Base-by-base conservation (phyloP, 2,329 filamentous ascomycete genomes). In the Talaromyces sp. region DNA sequence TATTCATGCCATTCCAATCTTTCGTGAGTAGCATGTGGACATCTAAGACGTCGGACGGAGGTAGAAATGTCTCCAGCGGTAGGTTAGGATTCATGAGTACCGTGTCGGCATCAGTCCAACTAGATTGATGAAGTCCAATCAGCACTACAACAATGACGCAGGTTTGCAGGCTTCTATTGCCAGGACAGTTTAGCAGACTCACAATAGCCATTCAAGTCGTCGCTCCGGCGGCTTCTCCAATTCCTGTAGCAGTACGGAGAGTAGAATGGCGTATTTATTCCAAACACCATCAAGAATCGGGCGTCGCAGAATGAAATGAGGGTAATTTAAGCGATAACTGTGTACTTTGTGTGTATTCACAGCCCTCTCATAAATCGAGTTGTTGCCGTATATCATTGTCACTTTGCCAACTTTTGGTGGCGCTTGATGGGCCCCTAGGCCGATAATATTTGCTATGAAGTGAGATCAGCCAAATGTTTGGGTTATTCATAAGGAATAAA, bases 191-290 rank as follows among this genome's bases (percentile, higher is more conserved):
- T 28, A 19, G 36, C 17, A 35, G 17, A 53, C 21, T 45, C 40
- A 54, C 69, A 73, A 68, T 35, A 74, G 60, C 72, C 72, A 73
- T 53, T 74, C 65, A 7, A 71, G 56, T 31, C 72, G 63, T 53
- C 69, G 59, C 7, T 59, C 61, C 7, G 60, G 57, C 10, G 69
- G 66, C 57, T 71, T 71, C 10, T 63, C 65, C 53, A 74, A 43
- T 58, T 74, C 72, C 9, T 62, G 56, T 33, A 73, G 61, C 2
- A 74, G 40, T 28, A 71, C 25, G 19, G 65, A 63, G n/a, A 66
- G 52, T n/a, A 69, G 60, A 57, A 68, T 71, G 9, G 63, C 60
- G 19, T 67, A 63, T 53, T 73, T 73, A 58, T 72, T 73, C 65
- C 70, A 69, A 45, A 65, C 69, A 3, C 71, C 73, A n/a, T 63